Evolutionary conservation across 2,329 filamentous ascomycete genomes (phyloP).

Genomic region (Graphilbum fragrans): DNA sequence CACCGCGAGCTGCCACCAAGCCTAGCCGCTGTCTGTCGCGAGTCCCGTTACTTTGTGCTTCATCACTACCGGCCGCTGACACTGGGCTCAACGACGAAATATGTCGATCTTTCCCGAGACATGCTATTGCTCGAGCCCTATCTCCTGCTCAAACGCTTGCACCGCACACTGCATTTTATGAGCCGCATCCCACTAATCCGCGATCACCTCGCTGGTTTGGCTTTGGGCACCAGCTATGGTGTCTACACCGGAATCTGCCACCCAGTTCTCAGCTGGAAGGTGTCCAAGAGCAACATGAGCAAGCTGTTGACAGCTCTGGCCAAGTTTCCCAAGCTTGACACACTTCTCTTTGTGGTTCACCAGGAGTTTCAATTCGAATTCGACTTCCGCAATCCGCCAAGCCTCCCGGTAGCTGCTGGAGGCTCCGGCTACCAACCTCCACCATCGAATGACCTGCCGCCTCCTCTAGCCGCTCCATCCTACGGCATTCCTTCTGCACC

Average conservation of each 20-base stretch:
- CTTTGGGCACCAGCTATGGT: conserved; percentile 32
- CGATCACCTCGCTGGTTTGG: conserved; percentile 26
- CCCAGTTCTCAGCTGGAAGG: conserved; percentile 30
- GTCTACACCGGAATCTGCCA: conserved; percentile 31
- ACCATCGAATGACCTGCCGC: no score
- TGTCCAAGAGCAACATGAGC: conserved; percentile 28
- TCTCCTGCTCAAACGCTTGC: conserved; percentile 31
- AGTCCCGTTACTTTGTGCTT: conserved; percentile 28
- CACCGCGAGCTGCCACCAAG: conserved; percentile 31
- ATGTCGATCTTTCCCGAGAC: conserved; percentile 31
- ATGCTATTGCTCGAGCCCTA: conserved; percentile 35
- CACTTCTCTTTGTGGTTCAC: conserved; percentile 31
- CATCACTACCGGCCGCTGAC: conserved; percentile 30
- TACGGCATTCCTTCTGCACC: no score
- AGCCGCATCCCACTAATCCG: conserved; percentile 31
- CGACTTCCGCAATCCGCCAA: conserved; percentile 11
- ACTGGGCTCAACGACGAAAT: conserved; percentile 32
- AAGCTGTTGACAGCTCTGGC: conserved; percentile 27
- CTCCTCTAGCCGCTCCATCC: no score
- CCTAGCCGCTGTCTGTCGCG: conserved; percentile 29
- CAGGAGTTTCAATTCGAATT: conserved; percentile 35
- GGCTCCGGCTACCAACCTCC: no score
- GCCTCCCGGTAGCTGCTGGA: no score
- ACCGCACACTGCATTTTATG: conserved; percentile 32
- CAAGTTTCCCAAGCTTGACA: conserved; percentile 26